Percentiles rank a stretch among this genome's conserved stretches.
Conservation (phyloP, 1,284 basidiomycete genomes). For the Tremellales sp. region DNA sequence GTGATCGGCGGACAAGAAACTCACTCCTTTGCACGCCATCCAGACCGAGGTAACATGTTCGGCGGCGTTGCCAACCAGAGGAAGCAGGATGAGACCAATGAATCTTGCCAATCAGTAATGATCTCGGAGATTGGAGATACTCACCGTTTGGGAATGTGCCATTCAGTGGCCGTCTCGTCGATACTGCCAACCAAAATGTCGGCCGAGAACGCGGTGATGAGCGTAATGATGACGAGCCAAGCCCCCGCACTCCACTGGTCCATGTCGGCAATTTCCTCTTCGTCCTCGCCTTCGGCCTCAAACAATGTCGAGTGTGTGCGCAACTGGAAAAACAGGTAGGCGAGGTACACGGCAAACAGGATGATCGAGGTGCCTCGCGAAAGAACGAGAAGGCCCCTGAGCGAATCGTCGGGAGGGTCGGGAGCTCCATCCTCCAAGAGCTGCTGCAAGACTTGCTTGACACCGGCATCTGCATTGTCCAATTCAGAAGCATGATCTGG, state of each 20-base stretch:
- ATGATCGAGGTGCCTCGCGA: slow-evolving; percentile 80
- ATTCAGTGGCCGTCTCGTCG: slow-evolving; percentile 77
- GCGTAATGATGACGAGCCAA: slow-evolving; percentile 59
- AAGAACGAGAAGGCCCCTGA: slow-evolving; percentile 64
- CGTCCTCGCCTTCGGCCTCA: slow-evolving; percentile 50
- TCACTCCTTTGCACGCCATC: slow-evolving; percentile 75
- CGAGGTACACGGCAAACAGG: slow-evolving; percentile 73
- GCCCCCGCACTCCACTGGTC: slow-evolving; percentile 61
- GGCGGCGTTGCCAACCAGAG: slow-evolving; percentile 58
- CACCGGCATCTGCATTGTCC: slow-evolving; percentile 16
- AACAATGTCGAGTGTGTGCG: slow-evolving; percentile 55
- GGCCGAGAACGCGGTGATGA: slow-evolving; percentile 80
- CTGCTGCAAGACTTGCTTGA: slow-evolving; percentile 16
- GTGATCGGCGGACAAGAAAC: slow-evolving; percentile 23
- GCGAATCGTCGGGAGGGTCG: slow-evolving; percentile 39
- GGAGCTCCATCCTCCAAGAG: slow-evolving; percentile 25
- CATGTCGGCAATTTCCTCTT: slow-evolving; percentile 62
- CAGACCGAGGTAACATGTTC: slow-evolving; percentile 71
- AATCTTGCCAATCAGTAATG: slow-evolving; percentile 26
- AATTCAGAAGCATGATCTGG: slow-evolving; percentile 36
- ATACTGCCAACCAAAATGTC: slow-evolving; percentile 71
- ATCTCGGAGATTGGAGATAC: slow-evolving; percentile 27
- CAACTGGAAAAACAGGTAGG: slow-evolving; percentile 62
- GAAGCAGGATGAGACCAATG: slow-evolving; percentile 53
- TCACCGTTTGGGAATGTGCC: slow-evolving; percentile 68